These are phyloP conservation scores for Thraustochytrium sp. DNA, from an alignment of 352 stramenopile genomes.

Conservation along the genomic window DNA sequence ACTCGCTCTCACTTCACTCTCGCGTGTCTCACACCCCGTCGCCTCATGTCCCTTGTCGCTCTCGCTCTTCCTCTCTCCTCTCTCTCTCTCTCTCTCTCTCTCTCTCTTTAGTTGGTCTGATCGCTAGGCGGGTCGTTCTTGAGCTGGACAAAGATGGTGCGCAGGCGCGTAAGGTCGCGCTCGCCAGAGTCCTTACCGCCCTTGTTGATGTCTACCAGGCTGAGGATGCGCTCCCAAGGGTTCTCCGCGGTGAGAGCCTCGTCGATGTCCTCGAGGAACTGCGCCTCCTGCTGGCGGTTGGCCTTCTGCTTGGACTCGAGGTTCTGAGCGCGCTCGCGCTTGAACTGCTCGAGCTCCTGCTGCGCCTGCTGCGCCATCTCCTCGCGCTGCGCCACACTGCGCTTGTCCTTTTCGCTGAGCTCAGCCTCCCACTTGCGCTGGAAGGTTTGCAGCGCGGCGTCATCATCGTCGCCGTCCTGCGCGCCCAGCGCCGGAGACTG, in stretches of 20 bases:
- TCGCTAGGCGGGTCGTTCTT: slow-evolving; percentile 26
- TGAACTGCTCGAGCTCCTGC: slow-evolving; percentile 24
- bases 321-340: neutral
- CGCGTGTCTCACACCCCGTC: no score
- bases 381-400: neutral
- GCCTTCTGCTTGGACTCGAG: neutral
- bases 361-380: neutral
- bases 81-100: no score
- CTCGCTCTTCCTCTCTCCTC: no score
- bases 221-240: slow-evolving; percentile 36
- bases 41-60: no score
- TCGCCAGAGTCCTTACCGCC: neutral
- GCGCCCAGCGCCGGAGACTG: neutral
- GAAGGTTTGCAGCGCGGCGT: slow-evolving; percentile 14
- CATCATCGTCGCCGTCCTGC: neutral
- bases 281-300: neutral
- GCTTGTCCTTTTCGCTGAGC: slow-evolving; percentile 15
- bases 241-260: slow-evolving; percentile 37
- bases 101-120: no score
- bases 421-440: slow-evolving; percentile 21
- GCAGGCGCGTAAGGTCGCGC: slow-evolving; percentile 13
- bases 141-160: slow-evolving; percentile 30
- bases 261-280: neutral
- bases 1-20: no score
- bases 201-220: slow-evolving; percentile 4